A percentile compares a stretch with the other conserved stretches of the same genome.
Conservation (phyloP, 2,329 filamentous ascomycete species). For the Ustilaginoidea virens region DNA sequence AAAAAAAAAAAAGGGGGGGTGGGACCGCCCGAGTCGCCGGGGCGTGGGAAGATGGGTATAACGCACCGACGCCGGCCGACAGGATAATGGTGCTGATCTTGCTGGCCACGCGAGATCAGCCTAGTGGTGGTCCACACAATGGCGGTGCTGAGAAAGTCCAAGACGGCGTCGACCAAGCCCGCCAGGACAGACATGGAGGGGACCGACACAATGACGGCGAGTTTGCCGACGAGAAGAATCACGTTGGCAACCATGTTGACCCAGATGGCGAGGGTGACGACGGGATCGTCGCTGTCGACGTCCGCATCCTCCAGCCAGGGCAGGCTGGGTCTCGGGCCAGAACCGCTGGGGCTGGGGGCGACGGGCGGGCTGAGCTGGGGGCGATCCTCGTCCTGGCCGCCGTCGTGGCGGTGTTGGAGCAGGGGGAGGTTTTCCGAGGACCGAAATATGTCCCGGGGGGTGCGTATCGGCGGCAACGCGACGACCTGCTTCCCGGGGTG, state of each 20-base stretch:
- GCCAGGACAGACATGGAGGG: slow-evolving; percentile 71
- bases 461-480: slow-evolving; percentile 49
- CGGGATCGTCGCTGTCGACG: slow-evolving; percentile 53
- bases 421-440: slow-evolving; percentile 54
- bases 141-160: slow-evolving; percentile 68
- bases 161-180: slow-evolving; percentile 60
- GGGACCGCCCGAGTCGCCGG: too few relatives aligned
- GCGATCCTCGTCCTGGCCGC: slow-evolving; percentile 16
- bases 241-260: slow-evolving; percentile 70
- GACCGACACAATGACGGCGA: slow-evolving; percentile 61
- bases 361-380: slow-evolving; percentile 19
- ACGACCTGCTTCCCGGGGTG: slow-evolving; percentile 4
- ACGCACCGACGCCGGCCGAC: slow-evolving; percentile 50
- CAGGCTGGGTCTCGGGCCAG: slow-evolving; percentile 37
- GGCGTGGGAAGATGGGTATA: too few relatives aligned
- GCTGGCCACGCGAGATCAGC: slow-evolving; percentile 48
- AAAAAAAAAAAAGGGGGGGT: too few relatives aligned
- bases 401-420: slow-evolving; percentile 30
- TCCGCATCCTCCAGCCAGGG: slow-evolving; percentile 59
- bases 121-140: slow-evolving; percentile 69
- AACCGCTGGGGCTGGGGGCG: slow-evolving; percentile 8
- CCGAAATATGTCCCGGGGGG: slow-evolving; percentile 75
- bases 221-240: slow-evolving; percentile 59
- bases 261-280: slow-evolving; percentile 80
- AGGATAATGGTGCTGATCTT: slow-evolving; percentile 62